phyloP scores from a whole-genome alignment of 371 early-diverging fungal genomes.

The Phascolomyces articulosus region DNA sequence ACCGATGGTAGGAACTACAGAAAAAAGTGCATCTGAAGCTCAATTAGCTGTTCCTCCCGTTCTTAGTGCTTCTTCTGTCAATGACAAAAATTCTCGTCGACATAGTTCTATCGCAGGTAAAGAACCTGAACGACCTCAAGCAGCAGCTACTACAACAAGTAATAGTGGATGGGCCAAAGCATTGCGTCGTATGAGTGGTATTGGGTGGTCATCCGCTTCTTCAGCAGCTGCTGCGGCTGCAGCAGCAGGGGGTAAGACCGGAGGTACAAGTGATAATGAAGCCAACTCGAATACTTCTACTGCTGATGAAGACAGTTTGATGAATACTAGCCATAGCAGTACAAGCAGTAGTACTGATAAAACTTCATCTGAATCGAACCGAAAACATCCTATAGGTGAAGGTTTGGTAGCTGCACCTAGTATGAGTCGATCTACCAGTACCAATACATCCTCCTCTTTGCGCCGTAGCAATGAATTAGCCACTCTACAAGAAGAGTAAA shows the following conservation, averaged over 20 bases:
- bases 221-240: too few species aligned
- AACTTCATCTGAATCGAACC: conserved; percentile 18
- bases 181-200: conserved; percentile 47
- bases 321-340: conserved; percentile 1
- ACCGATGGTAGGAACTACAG: conserved; percentile 14
- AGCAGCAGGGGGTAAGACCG: conserved; percentile 2
- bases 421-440: conserved; percentile 30
- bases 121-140: conserved; percentile 12
- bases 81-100: conserved; percentile 17
- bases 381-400: conserved; percentile 9
- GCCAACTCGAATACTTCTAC: neutral
- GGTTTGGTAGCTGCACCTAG: conserved; percentile 22
- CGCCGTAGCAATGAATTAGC: conserved; percentile 47
- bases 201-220: conserved; percentile 41
- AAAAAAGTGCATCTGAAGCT: neutral
- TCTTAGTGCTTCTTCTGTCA: neutral
- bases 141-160: conserved; percentile 14
- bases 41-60: neutral
- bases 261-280: conserved; percentile 5
- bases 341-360: conserved; percentile 9
- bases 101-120: conserved; percentile 18
- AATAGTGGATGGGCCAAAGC: conserved; percentile 52
- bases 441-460: conserved; percentile 28
- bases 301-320: conserved; percentile 4
- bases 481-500: conserved; percentile 47